Percentiles rank a stretch among this genome's conserved stretches.
Conservation (phyloP, 2,329 filamentous ascomycete species). For the Mollisia scopiformis region DNA sequence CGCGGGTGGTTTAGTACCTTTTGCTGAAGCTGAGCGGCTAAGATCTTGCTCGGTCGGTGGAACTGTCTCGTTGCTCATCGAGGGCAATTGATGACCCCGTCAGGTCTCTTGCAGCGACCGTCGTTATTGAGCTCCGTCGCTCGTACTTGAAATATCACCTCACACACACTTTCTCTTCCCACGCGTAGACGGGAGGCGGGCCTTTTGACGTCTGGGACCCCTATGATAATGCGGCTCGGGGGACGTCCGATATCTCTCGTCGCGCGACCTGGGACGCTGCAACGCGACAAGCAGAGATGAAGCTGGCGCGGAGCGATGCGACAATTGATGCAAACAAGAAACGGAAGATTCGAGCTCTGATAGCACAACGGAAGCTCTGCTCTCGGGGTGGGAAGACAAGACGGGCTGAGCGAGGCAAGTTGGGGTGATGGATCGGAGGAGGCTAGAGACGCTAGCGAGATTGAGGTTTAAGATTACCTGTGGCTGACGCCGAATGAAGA, state of each 20-base stretch:
- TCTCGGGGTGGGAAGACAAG: conserved; percentile 5
- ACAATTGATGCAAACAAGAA: conserved; percentile 26
- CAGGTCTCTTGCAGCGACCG: conserved; percentile 15
- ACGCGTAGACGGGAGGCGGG: conserved; percentile 23
- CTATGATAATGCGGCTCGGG: conserved; percentile 16
- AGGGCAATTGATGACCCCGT: conserved; percentile 34
- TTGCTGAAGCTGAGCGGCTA: conserved; percentile 34
- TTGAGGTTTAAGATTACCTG: background rate
- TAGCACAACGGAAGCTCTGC: conserved; percentile 20
- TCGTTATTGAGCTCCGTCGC: conserved; percentile 9
- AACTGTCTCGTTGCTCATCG: conserved; percentile 41
- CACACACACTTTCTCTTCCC: no score
- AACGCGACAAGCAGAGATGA: conserved; percentile 10
- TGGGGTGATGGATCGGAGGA: no score
- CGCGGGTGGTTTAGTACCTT: conserved; percentile 33
- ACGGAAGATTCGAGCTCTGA: conserved; percentile 19
- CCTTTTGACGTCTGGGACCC: background rate
- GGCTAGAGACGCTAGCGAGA: background rate
- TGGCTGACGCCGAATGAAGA: background rate
- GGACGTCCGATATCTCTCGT: conserved; percentile 17
- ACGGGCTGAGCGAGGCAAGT: conserved; percentile 17
- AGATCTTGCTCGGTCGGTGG: conserved; percentile 39
- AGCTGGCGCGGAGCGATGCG: conserved; percentile 22
- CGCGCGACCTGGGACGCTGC: conserved; percentile 9
- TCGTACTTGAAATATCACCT: conserved; percentile 14